A percentile compares a stretch with the other conserved stretches of the same genome.
phyloP scores from a whole-genome alignment of 768 basidiomycete species.

The Tricholoma furcatifolium region DNA sequence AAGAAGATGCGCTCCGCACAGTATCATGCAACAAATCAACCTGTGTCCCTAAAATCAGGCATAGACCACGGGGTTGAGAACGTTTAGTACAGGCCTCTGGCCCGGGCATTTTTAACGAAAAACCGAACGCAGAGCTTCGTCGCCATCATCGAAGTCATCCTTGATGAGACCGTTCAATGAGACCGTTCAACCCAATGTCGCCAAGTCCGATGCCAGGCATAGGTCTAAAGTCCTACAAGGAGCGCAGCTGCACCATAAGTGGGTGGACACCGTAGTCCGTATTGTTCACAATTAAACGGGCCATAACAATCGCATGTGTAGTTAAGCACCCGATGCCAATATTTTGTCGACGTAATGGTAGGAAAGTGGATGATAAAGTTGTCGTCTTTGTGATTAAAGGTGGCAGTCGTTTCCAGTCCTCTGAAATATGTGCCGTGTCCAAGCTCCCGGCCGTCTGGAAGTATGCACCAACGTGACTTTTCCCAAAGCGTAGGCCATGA shows the following conservation, averaged over 20 bases:
- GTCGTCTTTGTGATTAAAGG: conserved; percentile 18
- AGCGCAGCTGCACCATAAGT: conserved; percentile 24
- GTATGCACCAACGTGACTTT: conserved; percentile 23
- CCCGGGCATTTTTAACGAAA: no score
- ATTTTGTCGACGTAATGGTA: conserved; percentile 21
- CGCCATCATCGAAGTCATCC: no score
- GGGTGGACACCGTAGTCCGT: conserved; percentile 23
- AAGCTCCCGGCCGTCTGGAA: conserved; percentile 27
- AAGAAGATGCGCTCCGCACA: no score
- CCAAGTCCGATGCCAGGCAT: conserved; percentile 23
- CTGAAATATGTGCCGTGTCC: conserved; percentile 25
- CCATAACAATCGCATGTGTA: conserved; percentile 28
- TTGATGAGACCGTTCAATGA: no score
- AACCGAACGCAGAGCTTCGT: no score
- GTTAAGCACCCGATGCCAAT: conserved; percentile 24
- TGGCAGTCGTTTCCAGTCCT: conserved; percentile 25
- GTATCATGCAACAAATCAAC: no score
- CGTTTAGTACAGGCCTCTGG: no score
- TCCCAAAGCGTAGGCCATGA: conserved; percentile 22
- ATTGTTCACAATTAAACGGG: conserved; percentile 15
- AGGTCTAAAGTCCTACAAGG: conserved; percentile 20
- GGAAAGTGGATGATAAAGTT: conserved; percentile 25
- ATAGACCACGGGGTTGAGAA: no score
- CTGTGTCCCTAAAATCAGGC: no score
- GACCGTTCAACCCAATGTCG: conserved; percentile 21